Conservation (phyloP, 1,284 basidiomycete genomes). For the Moesziomyces parantarcticus region DNA sequence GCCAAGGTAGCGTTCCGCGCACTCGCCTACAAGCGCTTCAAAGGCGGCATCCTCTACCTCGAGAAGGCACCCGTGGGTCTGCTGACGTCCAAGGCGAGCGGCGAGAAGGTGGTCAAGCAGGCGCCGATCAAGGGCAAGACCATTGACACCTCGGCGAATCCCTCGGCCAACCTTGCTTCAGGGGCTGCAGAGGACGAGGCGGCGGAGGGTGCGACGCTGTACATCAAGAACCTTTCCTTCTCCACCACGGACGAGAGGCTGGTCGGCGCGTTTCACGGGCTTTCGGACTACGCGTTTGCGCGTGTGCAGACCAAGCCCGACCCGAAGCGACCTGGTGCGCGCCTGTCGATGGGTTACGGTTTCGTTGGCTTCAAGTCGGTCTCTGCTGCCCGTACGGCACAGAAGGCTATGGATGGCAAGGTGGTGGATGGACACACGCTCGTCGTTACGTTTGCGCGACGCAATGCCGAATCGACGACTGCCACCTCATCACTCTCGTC, state of each 20-base stretch:
- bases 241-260: constrained; percentile 84
- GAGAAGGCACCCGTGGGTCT: constrained; percentile 88
- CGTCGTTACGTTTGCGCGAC: constrained; percentile 85
- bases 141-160: constrained; percentile 22
- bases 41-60: constrained; percentile 88
- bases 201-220: constrained; percentile 83
- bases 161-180: constrained; percentile 3
- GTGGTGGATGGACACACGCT: constrained; percentile 88
- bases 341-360: constrained; percentile 91
- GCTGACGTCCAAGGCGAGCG: constrained; percentile 24
- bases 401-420: constrained; percentile 82
- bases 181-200: constrained; percentile 65
- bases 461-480: constrained; percentile 76
- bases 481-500: constrained; percentile 72
- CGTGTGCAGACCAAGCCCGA: constrained; percentile 91
- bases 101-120: constrained; percentile 42
- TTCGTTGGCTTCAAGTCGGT: constrained; percentile 89
- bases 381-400: constrained; percentile 80
- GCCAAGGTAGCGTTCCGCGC: constrained; percentile 75
- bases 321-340: constrained; percentile 69
- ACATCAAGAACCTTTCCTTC: constrained; percentile 94
- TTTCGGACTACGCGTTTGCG: constrained; percentile 87
- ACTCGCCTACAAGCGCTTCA: constrained; percentile 86
- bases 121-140: constrained; percentile 47
- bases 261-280: constrained; percentile 76